These are phyloP conservation scores for Cryphonectria parasitica DNA, from an alignment of 2,329 filamentous ascomycete genomes.

Conservation along the genomic window DNA sequence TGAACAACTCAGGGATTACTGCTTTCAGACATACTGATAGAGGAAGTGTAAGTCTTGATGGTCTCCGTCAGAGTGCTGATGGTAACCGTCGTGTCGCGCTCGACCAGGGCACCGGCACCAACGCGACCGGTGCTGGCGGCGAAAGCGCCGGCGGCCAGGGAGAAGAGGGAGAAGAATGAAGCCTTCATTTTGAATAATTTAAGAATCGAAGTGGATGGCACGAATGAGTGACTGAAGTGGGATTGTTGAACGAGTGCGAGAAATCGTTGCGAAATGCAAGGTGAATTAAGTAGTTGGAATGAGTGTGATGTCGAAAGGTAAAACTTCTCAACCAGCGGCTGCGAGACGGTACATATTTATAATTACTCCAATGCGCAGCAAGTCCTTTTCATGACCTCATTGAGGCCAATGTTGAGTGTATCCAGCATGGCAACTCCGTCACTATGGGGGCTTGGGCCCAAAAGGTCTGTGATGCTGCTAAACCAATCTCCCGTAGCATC, in stretches of 20 bases:
- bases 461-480: not conserved
- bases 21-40: constrained; percentile 34
- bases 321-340: not conserved
- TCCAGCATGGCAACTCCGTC: not conserved
- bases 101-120: constrained; percentile 24
- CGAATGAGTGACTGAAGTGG: constrained; percentile 12
- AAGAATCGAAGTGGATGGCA: not conserved
- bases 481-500: not conserved
- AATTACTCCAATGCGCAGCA: not conserved
- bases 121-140: constrained; percentile 32
- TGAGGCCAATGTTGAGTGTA: not conserved
- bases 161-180: constrained; percentile 32
- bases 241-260: not conserved
- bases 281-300: not conserved
- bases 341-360: not conserved
- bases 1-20: not conserved
- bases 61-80: constrained; percentile 32
- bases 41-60: constrained; percentile 35
- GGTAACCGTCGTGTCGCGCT: constrained; percentile 34
- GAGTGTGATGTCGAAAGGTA: not conserved
- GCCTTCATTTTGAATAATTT: constrained; percentile 34
- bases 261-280: not conserved
- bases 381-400: not conserved
- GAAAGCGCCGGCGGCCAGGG: constrained; percentile 33
- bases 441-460: not conserved